Base-by-base conservation (phyloP, 2,329 filamentous ascomycete species). In the Ascochyta lentis region DNA sequence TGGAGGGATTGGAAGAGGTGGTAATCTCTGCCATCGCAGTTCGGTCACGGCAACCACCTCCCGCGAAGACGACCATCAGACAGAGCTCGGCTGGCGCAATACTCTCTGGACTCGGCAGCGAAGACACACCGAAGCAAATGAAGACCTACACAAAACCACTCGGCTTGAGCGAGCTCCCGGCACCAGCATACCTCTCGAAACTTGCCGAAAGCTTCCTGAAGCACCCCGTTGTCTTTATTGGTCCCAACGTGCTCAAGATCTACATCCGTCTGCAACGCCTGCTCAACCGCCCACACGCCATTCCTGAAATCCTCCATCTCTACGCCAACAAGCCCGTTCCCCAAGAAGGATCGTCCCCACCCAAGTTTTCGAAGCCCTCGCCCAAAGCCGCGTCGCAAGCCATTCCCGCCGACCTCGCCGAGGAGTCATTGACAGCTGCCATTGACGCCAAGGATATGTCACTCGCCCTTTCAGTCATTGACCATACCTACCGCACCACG, bases 291-390 rank as follows among this genome's bases (percentile, higher is more conserved):
- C 88, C 92, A 3, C 86, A 91, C 61, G 87, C 90, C 40, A 85
- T 98, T 59, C 92, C 94, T 6, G 84, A 88, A 56, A 86, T 92
- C 38, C 89, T 99, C 69, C 80, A 87, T 52, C 82, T 97, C 49
- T 98, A 94, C 73, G 91, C 91, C 44, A 85, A 86, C 65, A 99
- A 98, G 76, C 89, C 91, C 9, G 80, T 87, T 59, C 90, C 92
- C 2, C 77, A 83, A 46, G 80, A 86, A 66, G 81, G 81, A 46
- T 82, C 84, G 16, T 83, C 83, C 15, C 83, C 68, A 7, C 69
- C 70, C 23, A 73, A 72, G 24, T 71, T 63, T 62, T 56, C 58
- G 0, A 62, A 61, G 0, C 85, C 85, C 38, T 90, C 89, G 38
- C 89, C 92, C 15, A 87, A 89, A 59, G 83, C 84, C 41, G 81